Percentiles rank a stretch among this genome's conserved stretches.
Evolutionary conservation across 169 alveolate genomes (phyloP).

Genomic region (Plasmodium chabaudi): DNA sequence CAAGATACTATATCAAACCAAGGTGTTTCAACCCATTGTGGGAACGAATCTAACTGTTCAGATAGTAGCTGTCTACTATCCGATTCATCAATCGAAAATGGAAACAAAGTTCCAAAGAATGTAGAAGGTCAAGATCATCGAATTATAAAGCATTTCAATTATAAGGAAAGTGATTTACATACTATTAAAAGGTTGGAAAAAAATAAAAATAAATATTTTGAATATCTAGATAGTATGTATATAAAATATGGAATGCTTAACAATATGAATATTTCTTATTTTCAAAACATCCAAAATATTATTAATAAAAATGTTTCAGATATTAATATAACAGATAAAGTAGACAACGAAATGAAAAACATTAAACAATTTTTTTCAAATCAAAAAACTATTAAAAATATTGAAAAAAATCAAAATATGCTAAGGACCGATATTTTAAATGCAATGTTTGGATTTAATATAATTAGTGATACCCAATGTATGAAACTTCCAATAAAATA

Average conservation of each 20-base stretch:
- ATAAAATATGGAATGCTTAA: conserved; percentile 7
- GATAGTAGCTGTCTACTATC: conserved; percentile 52
- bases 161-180: conserved; percentile 14
- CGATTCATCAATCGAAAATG: conserved; percentile 6
- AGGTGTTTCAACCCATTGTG: no score
- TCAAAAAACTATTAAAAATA: conserved; percentile 6
- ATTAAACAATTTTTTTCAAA: conserved; percentile 13
- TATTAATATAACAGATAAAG: not conserved
- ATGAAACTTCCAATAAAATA: conserved; percentile 54
- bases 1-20: no score
- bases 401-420: conserved; percentile 28
- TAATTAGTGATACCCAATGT: conserved; percentile 51
- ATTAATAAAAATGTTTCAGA: not conserved
- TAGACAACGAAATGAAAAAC: not conserved
- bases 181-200: conserved; percentile 21
- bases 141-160: not conserved
- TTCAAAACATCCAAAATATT: conserved; percentile 4
- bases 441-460: conserved; percentile 63
- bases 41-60: not conserved
- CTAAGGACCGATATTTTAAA: conserved; percentile 37
- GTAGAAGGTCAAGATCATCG: conserved; percentile 25
- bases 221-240: conserved; percentile 10
- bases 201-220: conserved; percentile 46
- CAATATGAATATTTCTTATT: conserved; percentile 13
- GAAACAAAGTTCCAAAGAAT: not conserved